Conservation (phyloP, 2,329 filamentous ascomycete genomes). For the Diaporthe capsici region DNA sequence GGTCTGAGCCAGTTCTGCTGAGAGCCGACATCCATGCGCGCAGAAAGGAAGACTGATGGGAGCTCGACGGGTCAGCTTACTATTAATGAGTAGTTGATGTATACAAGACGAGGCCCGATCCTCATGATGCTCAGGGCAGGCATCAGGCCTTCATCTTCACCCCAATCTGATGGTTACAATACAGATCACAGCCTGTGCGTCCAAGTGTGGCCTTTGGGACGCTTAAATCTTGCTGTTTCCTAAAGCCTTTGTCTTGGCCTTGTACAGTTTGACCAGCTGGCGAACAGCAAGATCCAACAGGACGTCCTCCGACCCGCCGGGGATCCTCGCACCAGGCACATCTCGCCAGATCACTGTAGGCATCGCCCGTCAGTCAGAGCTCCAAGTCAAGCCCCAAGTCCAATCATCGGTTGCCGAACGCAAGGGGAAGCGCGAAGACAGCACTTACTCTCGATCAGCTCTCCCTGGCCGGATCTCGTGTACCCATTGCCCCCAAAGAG, state of each 20-base stretch:
- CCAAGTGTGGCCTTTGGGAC: too few species aligned
- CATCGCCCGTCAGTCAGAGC: not conserved
- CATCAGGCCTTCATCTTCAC: not conserved
- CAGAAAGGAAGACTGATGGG: not conserved
- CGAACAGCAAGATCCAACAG: conserved; percentile 78
- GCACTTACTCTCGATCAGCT: conserved; percentile 76
- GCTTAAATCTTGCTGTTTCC: conserved; percentile 24
- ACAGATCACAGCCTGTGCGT: not conserved
- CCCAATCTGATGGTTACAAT: not conserved
- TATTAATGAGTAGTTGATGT: not conserved
- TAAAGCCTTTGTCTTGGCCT: conserved; percentile 67
- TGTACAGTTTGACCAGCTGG: conserved; percentile 79
- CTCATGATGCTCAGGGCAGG: not conserved
- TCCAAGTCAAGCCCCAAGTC: not conserved
- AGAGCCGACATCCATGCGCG: not conserved
- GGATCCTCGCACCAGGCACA: conserved; percentile 73
- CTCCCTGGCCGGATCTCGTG: conserved; percentile 78
- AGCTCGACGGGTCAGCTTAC: not conserved
- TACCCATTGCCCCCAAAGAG: conserved; percentile 83
- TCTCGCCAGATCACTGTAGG: conserved; percentile 71
- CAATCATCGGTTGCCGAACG: not conserved
- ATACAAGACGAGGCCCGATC: too few species aligned
- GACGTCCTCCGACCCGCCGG: conserved; percentile 81
- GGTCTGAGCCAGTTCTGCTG: not conserved
- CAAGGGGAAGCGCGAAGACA: not conserved